Evolutionary conservation across 1,139 yeast genomes (phyloP), one percentile per base, ranked within the genome.

Genomic region (Scheffersomyces parashehatae): DNA sequence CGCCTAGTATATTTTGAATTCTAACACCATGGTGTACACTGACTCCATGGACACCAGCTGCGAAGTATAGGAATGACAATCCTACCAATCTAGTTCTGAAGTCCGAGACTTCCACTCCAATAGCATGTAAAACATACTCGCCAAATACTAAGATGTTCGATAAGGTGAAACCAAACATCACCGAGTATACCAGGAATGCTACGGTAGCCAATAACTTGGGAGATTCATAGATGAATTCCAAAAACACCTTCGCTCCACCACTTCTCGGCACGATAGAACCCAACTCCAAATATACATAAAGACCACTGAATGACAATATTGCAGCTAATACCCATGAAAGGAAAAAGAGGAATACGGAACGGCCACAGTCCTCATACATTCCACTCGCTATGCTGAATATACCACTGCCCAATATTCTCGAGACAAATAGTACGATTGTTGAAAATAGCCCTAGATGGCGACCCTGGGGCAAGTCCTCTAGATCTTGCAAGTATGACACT

Each of bases 381-480:
- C 83, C 79, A 13, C 87, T 77, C 0, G 91, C 84, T 1, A 84
- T 80, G 12, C 89, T 84, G 64, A 85, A 83, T 13, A 85, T 85
- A 0, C 93, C 93, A 1, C 89, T 82, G 0, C 93, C 93, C n/a
- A 85, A 70, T 36, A 85, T 85, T 47, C 90, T 67, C 20, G 88
- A 81, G 3, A 85, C 74, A 52, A 83, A 82, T 45, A 84, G 51
- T 15, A 83, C 75, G 39, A 83, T 73, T 0, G 88, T 83, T 5
- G 89, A 82, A 53, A 77, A 83, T 2, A 83, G 59, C 0, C 91
- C 91, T 47, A 85, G 60, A 60, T 85, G 90, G 29, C 93, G 68
- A 1, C 93, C 91, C 50, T 83, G 89, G 0, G 91, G 91, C 1
- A 83, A 74, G 28, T 84, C 89, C 46, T 73, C 77, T 20, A 68